phyloP scores from a whole-genome alignment of 768 basidiomycete genomes.

The Boletus huronensis region DNA sequence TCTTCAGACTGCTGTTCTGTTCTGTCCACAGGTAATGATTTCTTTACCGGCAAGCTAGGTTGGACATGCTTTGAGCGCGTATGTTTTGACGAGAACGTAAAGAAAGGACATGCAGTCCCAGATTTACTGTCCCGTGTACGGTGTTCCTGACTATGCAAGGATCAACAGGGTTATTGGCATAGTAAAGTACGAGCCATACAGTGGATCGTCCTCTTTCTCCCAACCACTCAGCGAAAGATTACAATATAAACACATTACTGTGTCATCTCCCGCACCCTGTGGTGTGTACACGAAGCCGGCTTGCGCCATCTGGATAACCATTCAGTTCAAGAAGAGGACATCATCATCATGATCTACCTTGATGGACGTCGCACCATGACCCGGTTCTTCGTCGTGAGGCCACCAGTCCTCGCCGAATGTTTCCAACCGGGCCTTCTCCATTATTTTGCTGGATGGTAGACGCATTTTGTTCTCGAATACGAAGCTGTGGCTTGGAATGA shows the following conservation, averaged over 20 bases:
- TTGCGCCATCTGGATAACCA: conserved; percentile 59
- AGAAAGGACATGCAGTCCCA: conserved; percentile 41
- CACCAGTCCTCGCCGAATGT: conserved; percentile 75
- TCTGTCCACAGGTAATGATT: not conserved
- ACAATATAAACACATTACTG: conserved; percentile 85
- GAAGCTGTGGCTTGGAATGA: conserved; percentile 42
- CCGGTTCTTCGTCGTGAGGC: conserved; percentile 62
- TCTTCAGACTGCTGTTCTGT: conserved; percentile 25
- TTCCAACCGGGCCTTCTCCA: conserved; percentile 70
- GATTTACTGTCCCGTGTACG: conserved; percentile 58
- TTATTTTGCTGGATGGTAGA: conserved; percentile 59
- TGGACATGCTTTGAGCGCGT: conserved; percentile 8
- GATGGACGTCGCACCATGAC: conserved; percentile 67
- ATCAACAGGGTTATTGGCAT: conserved; percentile 3
- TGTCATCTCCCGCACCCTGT: conserved; percentile 65
- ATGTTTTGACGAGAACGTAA: conserved; percentile 33
- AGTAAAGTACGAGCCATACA: conserved; percentile 47
- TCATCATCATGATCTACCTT: conserved; percentile 42
- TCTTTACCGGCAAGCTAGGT: not conserved
- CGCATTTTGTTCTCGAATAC: conserved; percentile 55
- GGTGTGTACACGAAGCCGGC: conserved; percentile 87
- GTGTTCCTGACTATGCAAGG: conserved; percentile 61
- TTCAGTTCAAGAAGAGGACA: not conserved
- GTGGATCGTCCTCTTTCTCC: conserved; percentile 83
- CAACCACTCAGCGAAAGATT: conserved; percentile 76